Evolutionary conservation across 495 filamentous ascomycete species (phyloP), one percentile per base, ranked within the genome.

Genomic region (Stereocaulon alpinum): DNA sequence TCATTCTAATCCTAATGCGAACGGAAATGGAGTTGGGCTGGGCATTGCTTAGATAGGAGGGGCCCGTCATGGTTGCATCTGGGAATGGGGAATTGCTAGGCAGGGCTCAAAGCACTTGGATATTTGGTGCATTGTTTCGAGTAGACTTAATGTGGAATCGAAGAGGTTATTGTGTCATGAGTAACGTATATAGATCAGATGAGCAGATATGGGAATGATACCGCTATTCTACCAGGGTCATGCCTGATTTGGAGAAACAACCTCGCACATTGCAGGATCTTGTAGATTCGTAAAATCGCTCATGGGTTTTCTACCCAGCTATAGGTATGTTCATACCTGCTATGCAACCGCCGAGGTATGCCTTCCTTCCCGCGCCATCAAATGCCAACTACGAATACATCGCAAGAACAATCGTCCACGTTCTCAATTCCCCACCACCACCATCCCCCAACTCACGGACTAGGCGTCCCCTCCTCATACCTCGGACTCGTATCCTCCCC

Each of bases 401-500:
- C 18, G 17, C 44, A 40, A 30, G 6, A 32, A 57, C 22, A 1
- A 30, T 2, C 2, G 10, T 6, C 20, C 6, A 32, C n/a, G 11
- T 34, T 2, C 37, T 22, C 34, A 37, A 37, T 37, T 2, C 7
- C 34, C 34, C 7, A 37, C 4, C 0, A 10, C 34, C 34, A 37
- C 34, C 7, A 6, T 7, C 30, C 55, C 29, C 12, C 4, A 58
- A 22, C 37, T 65, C 58, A 78, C 44, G 76, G 76, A 68, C 76
- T 79, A 29, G 77, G 77, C 27, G 74, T 78, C 37, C 69, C 73
- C 40, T 82, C 80, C 29, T 80, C 78, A 65, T 83, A 83, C 50
- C 77, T 71, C 1, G 80, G 80, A 14, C 74, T 78, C n/a, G 66
- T 72, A 30, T 70, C 73, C 62, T 73, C 79, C 15, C 73, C 72